Conservation (phyloP, 352 stramenopile genomes). For the Globisporangium parvum region DNA sequence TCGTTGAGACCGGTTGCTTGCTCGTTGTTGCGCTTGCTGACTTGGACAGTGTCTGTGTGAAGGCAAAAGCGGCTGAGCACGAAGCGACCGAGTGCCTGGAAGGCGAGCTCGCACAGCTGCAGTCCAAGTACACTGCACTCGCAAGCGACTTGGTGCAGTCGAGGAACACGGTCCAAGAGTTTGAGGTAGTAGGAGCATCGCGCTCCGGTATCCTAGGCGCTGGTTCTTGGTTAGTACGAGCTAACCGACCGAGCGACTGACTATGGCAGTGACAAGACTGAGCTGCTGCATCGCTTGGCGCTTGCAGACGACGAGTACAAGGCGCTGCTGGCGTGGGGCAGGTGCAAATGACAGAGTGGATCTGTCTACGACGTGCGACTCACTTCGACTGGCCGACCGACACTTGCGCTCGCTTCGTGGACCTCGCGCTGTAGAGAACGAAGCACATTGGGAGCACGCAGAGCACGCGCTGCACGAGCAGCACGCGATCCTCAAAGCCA, state of each 20-base stretch:
- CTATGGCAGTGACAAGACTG: slow-evolving; percentile 9
- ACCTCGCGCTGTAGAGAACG: slow-evolving; percentile 23
- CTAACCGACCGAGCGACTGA: background rate
- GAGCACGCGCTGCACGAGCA: slow-evolving; percentile 33
- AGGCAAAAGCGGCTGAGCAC: slow-evolving; percentile 20
- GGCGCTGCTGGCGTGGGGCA: slow-evolving; percentile 22
- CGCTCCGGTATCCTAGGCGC: background rate
- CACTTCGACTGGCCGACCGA: too few relatives aligned
- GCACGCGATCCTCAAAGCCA: slow-evolving; percentile 33
- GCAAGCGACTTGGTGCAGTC: slow-evolving; percentile 21
- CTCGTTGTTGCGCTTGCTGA: background rate
- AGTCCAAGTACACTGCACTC: slow-evolving; percentile 18
- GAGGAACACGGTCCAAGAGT: slow-evolving; percentile 12
- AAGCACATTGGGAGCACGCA: slow-evolving; percentile 28
- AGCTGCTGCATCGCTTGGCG: slow-evolving; percentile 24
- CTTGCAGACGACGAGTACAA: slow-evolving; percentile 30
- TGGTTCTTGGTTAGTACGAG: slow-evolving; percentile 1
- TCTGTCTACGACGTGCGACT: too few relatives aligned
- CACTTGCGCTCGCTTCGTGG: slow-evolving; percentile 3
- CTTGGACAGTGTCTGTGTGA: background rate
- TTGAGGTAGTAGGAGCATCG: slow-evolving; percentile 13
- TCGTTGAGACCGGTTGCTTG: background rate
- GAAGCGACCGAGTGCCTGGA: slow-evolving; percentile 18
- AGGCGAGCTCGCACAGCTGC: slow-evolving; percentile 16
- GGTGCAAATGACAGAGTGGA: slow-evolving; percentile 13